phyloP scores from a whole-genome alignment of 1,139 yeast genomes.

The Suhomyces choctaworum region DNA sequence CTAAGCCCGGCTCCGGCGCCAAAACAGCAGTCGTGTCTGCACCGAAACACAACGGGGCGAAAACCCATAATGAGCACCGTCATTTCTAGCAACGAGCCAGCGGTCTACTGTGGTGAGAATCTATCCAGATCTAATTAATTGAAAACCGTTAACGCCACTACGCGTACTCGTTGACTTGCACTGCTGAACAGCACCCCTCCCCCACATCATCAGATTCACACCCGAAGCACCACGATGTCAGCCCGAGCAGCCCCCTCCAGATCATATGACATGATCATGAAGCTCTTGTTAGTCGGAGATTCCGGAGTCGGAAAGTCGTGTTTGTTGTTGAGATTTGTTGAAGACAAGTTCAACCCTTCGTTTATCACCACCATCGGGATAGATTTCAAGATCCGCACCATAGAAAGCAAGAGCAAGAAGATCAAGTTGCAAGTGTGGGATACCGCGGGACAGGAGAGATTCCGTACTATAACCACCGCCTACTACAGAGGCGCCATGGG shows the following conservation, averaged over 20 bases:
- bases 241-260: constrained; percentile 63
- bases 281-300: constrained; percentile 91
- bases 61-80: constrained; percentile 1
- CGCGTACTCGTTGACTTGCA: not conserved
- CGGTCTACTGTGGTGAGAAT: not conserved
- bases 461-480: constrained; percentile 96
- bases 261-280: constrained; percentile 92
- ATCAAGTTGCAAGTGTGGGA: constrained; percentile 98
- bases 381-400: constrained; percentile 95
- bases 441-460: constrained; percentile 98
- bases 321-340: constrained; percentile 88
- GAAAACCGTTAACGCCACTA: too few species aligned
- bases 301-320: constrained; percentile 97
- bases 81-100: not conserved
- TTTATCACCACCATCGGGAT: constrained; percentile 97
- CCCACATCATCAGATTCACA: not conserved
- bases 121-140: not conserved
- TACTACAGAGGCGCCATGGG: constrained; percentile 99
- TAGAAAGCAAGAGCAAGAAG: constrained; percentile 88
- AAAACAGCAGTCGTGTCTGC: not conserved
- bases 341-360: constrained; percentile 94
- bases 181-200: not conserved
- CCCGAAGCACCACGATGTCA: constrained; percentile 34
- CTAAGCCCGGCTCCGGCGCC: too few species aligned
- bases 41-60: constrained; percentile 1